Conservation (phyloP, 208 protist species). For the Acanthamoeba sp. region DNA sequence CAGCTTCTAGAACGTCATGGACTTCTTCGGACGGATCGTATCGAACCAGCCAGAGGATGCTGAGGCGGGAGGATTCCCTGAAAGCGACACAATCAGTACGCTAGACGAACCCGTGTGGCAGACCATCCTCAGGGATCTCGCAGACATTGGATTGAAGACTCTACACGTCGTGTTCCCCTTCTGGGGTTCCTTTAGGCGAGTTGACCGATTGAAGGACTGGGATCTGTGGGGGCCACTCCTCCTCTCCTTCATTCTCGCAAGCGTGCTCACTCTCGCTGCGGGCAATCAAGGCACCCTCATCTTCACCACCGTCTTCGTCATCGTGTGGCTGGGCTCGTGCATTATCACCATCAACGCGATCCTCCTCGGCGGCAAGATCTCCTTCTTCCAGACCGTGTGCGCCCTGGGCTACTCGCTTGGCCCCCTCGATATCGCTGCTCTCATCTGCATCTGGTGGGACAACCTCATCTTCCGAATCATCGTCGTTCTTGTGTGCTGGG, state of each 20-base stretch:
- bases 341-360: constrained; percentile 95
- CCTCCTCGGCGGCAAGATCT: constrained; percentile 93
- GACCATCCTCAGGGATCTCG: constrained; percentile 39
- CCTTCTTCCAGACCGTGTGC: constrained; percentile 96
- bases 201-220: constrained; percentile 75
- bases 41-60: constrained; percentile 14
- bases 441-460: constrained; percentile 83
- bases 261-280: constrained; percentile 1
- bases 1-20: background rate
- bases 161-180: constrained; percentile 60
- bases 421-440: constrained; percentile 89
- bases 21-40: constrained; percentile 4
- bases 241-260: constrained; percentile 92
- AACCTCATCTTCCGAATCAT: constrained; percentile 88
- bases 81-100: constrained; percentile 73
- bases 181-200: constrained; percentile 4
- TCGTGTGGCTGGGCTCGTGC: constrained; percentile 92
- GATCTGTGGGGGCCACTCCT: constrained; percentile 96
- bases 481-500: constrained; percentile 84
- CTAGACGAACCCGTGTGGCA: constrained; percentile 81
- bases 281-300: constrained; percentile 81
- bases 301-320: constrained; percentile 94
- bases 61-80: background rate
- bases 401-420: constrained; percentile 96
- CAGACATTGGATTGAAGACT: background rate